These are phyloP conservation scores for Globisporangium cylindrosporum DNA, from an alignment of 352 stramenopile species.

Conservation along the genomic window DNA sequence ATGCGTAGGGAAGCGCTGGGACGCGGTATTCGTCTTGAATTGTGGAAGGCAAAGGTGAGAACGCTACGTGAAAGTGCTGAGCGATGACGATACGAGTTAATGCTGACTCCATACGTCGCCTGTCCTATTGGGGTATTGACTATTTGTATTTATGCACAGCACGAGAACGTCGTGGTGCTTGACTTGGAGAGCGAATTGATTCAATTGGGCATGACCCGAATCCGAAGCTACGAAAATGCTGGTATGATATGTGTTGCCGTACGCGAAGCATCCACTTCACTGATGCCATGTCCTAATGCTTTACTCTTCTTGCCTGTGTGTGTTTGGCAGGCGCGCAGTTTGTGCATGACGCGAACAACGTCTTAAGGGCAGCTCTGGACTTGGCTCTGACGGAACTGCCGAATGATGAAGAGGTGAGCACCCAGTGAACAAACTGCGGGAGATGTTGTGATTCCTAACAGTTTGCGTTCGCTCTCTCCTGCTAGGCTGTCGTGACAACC, in stretches of 20 bases:
- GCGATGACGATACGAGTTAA: neutral
- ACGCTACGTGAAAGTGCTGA: neutral
- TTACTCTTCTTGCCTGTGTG: neutral
- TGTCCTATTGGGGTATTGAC: neutral
- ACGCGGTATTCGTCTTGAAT: conserved; percentile 73
- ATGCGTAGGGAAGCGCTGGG: conserved; percentile 63
- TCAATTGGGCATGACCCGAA: conserved; percentile 75
- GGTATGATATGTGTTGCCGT: conserved; percentile 20
- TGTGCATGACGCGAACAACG: conserved; percentile 65
- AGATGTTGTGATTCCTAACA: neutral
- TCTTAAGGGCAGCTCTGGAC: conserved; percentile 67
- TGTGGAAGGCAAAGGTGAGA: conserved; percentile 82
- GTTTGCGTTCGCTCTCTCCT: neutral
- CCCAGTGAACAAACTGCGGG: neutral
- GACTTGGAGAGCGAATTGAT: conserved; percentile 85
- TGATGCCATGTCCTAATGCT: neutral
- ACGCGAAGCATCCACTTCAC: neutral
- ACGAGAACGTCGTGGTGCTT: conserved; percentile 85
- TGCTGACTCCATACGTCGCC: conserved; percentile 3
- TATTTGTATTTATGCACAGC: conserved; percentile 26
- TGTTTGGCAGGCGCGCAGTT: conserved; percentile 47
- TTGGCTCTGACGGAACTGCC: conserved; percentile 75
- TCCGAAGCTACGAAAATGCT: conserved; percentile 72
- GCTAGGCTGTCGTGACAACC: conserved; percentile 71
- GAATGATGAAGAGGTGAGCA: conserved; percentile 71